Evolutionary conservation across 768 basidiomycete species (phyloP), one percentile per base, ranked within the genome.

Genomic region (Rhodocollybia butyracea): DNA sequence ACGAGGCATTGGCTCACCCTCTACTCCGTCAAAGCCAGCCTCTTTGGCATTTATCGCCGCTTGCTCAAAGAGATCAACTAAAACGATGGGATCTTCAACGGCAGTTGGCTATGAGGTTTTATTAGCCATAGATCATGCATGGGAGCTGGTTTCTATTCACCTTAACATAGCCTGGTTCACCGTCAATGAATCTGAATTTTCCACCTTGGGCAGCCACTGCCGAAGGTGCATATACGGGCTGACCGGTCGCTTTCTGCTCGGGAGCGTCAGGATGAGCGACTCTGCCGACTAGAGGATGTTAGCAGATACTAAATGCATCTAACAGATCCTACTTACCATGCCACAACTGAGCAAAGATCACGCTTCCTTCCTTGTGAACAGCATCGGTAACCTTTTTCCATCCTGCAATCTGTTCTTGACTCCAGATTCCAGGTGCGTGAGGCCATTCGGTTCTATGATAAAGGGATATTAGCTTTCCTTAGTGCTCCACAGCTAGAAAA

Each of bases 391-490:
- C 62, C 39, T 65, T 66, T 57, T 71, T 73, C 74, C 75, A 76
- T 3, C 58, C 72, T 12, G 51, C 57, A 5, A 71, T 58, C 42
- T 76, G 73, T 36, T 68, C 69, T 6, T 66, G 56, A 56, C 60
- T 69, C 71, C 73, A 77, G 30, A 76, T 68, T 1, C 76, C 75
- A 4, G 73, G 73, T 15, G 69, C 70, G 45, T 69, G 56, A 8
- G 61, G 62, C 72, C 73, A 76, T 60, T 73, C 69, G 17, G 71
- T 65, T 17, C 72, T 71, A 29, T 21, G n/a, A 56, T 43, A 60
- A 29, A 26, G 51, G 47, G 32, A 54, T 56, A 55, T 57, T 30
- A 46, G 10, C 1, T 29, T 46, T 41, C 48, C 51, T 45, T 39
- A 46, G 13, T 26, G 29, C 11, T 15, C 48, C 5, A 27, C 48